Base-by-base conservation (phyloP, 768 basidiomycete species). In the Suillus clintonianus region DNA sequence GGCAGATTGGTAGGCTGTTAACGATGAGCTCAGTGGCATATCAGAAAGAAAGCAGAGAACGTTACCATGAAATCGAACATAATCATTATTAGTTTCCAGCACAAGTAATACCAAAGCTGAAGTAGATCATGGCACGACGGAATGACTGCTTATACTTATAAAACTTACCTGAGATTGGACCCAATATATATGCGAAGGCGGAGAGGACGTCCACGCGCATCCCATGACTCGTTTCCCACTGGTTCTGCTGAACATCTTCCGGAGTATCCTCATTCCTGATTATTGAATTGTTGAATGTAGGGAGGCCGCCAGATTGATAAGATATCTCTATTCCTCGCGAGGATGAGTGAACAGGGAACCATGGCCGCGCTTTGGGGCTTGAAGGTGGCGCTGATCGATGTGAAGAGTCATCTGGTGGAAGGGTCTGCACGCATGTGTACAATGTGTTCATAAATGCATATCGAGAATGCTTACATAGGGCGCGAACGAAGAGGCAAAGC, bases 11-110 rank as follows among this genome's bases (percentile, higher is more conserved):
- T 92, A 92, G 36, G 89, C 92, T 94, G 71, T 24, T 64, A 37
- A 54, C 22, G 42, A 61, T 60, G 57, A 65, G n/a, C 55, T 60
- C 53, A 59, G 61, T 60, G 45, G 36, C 4, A 59, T 55, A 67
- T 56, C 61, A 8, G 51, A 36, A 51, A 59, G 48, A 32, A n/a
- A 8, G 42, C 60, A 41, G 17, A 5, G 32, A 58, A 56, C 71
- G 84, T 69, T 59, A 90, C 90, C 89, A 71, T 91, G 90, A 72
- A 92, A 92, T 60, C 91, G 86, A 63, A 92, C 85, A 65, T 85
- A 89, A 74, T 92, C 88, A 68, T 89, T 90, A 64, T 85, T 83
- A 11, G 87, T 93, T 76, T 93, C 91, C n/a, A 87, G 65, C n/a
- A 91, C 81, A 11, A 93, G 81, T 37, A 92, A 74, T 1, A 80